Evolutionary conservation across 2,329 filamentous ascomycete genomes (phyloP), one percentile per base, ranked within the genome.

Genomic region (Neospermospora avenae): DNA sequence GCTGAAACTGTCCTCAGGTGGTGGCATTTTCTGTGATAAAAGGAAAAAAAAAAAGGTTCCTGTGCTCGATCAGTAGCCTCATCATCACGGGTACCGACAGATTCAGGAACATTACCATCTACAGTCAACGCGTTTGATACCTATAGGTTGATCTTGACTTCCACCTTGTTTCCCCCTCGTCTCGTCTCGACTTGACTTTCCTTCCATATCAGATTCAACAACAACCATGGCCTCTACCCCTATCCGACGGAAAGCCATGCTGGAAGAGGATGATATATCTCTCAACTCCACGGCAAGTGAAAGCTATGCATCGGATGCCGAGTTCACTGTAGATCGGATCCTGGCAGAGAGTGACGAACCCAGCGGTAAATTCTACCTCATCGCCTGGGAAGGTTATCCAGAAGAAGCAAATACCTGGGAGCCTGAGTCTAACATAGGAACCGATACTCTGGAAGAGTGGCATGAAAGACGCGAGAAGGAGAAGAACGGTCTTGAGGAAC

Each of bases 351-450:
- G 73, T 14, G 63, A 71, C 8, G 57, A 69, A 3, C 64, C 75
- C 4, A 73, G 73, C 4, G 68, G 70, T 16, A 72, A 68, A 28
- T 67, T 75, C 24, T 91, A 84, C 68, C 78, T 91, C 1, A 80
- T 90, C 22, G 80, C 83, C 61, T 91, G 88, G 88, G 75, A 77
- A 25, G 80, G 76, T 1, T 92, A 87, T 67, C 75, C 78, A 1
- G 63, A 85, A 4, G 71, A 83, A n/a, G 72, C 81, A 59, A 78
- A 79, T 58, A 85, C 83, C 0, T 84, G 80, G 80, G 80, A 84
- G 63, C 78, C 80, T 1, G 68, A 67, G 18, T 71, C 74, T 2
- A 72, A 73, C 48, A 79, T 83, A 25, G 68, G 71, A 25, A 66
- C 64, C 11, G 76, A 73, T 0, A 68, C 83, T 20, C 41, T 69